A percentile compares a stretch with the other conserved stretches of the same genome.
phyloP scores from a whole-genome alignment of 1,139 yeast species.

The Candida anutae region DNA sequence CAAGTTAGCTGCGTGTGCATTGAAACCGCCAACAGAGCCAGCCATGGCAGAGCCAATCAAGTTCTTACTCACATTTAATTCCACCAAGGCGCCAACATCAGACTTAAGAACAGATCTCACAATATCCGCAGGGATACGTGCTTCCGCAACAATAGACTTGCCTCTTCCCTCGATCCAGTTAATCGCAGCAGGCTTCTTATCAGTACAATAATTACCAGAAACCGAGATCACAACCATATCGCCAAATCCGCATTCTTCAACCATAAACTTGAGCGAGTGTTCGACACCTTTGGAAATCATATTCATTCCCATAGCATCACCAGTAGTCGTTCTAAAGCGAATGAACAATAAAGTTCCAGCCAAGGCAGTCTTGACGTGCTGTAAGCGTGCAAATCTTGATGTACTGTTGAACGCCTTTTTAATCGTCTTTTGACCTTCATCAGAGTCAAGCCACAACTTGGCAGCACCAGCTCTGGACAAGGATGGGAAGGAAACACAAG shows the following conservation, averaged over 20 bases:
- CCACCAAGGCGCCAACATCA: slow-evolving; percentile 87
- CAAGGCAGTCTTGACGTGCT: slow-evolving; percentile 82
- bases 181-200: slow-evolving; percentile 95
- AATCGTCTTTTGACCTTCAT: slow-evolving; percentile 76
- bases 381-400: slow-evolving; percentile 92
- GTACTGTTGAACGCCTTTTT: slow-evolving; percentile 94
- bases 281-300: slow-evolving; percentile 99
- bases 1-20: slow-evolving; percentile 95
- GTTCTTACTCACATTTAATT: slow-evolving; percentile 81
- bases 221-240: slow-evolving; percentile 92
- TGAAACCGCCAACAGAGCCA: slow-evolving; percentile 95
- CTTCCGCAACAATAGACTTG: slow-evolving; percentile 96
- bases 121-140: slow-evolving; percentile 74
- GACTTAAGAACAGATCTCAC: slow-evolving; percentile 81
- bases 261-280: slow-evolving; percentile 74
- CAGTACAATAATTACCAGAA: slow-evolving; percentile 96
- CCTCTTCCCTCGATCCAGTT: slow-evolving; percentile 99
- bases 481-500: slow-evolving; percentile 84
- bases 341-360: slow-evolving; percentile 91
- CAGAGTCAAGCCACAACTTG: slow-evolving; percentile 91
- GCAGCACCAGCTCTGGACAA: slow-evolving; percentile 89
- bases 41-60: slow-evolving; percentile 98
- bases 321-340: slow-evolving; percentile 94
- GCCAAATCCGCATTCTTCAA: slow-evolving; percentile 80
- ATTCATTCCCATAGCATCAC: slow-evolving; percentile 99